These are phyloP conservation scores for Suillus variegatus DNA, from an alignment of 768 basidiomycete genomes.

Conservation along the genomic window DNA sequence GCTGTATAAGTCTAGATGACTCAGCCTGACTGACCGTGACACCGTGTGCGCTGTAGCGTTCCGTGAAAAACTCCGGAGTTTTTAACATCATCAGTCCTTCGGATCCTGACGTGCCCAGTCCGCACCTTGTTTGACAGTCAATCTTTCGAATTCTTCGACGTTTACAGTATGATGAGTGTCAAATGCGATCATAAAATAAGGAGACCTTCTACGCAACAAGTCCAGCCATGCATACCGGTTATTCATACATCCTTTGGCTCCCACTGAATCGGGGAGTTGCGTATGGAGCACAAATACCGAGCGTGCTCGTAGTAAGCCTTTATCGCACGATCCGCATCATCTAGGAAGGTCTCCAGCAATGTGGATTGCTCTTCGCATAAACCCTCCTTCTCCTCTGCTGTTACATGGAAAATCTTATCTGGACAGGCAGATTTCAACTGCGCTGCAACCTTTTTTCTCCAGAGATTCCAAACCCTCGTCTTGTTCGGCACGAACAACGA, in stretches of 20 bases:
- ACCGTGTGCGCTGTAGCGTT: too few species aligned
- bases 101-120: too few species aligned
- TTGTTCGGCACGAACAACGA: conserved; percentile 24
- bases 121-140: too few species aligned
- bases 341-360: conserved; percentile 15
- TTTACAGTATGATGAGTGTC: not conserved
- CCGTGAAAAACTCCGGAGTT: too few species aligned
- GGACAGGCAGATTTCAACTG: conserved; percentile 16
- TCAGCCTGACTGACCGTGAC: too few species aligned
- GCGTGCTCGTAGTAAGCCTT: conserved; percentile 9
- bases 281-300: not conserved
- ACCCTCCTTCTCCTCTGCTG: conserved; percentile 12
- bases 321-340: conserved; percentile 21
- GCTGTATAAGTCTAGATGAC: too few species aligned
- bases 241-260: not conserved
- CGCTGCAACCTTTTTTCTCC: conserved; percentile 24
- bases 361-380: conserved; percentile 12
- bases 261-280: not conserved
- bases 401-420: conserved; percentile 4
- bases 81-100: too few species aligned
- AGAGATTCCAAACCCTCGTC: conserved; percentile 24
- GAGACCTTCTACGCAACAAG: not conserved
- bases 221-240: too few species aligned
- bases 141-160: not conserved
- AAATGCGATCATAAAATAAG: not conserved